Conservation (phyloP, 768 basidiomycete species). For the Phanerochaete carnosa region DNA sequence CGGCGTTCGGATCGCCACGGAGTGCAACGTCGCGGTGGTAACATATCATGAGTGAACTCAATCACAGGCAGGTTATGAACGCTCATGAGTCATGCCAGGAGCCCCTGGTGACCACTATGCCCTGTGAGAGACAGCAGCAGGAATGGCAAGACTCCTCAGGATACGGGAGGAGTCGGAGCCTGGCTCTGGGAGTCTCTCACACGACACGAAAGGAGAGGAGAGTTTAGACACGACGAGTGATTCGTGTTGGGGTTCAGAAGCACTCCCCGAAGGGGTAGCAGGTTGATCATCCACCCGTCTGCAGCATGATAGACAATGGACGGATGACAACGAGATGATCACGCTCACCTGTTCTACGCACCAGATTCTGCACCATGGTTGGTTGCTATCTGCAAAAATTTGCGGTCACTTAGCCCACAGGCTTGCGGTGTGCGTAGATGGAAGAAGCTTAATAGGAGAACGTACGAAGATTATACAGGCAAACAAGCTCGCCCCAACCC, state of each 20-base stretch:
- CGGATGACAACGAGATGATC: neutral
- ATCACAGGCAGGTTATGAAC: neutral
- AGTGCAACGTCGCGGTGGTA: neutral
- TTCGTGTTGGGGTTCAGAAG: neutral
- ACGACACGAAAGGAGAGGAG: neutral
- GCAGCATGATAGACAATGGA: neutral
- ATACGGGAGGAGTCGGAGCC: neutral
- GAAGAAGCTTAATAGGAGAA: neutral
- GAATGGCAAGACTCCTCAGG: neutral
- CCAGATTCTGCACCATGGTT: constrained; percentile 1
- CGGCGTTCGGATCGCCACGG: neutral
- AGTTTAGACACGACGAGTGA: too few species aligned
- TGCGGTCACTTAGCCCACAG: neutral
- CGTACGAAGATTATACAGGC: neutral
- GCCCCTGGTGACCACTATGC: neutral
- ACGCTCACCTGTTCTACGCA: constrained; percentile 3
- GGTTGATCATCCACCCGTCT: neutral
- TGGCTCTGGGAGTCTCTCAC: neutral
- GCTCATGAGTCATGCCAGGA: neutral
- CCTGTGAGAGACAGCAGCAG: neutral
- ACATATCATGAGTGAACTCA: neutral
- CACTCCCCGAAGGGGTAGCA: neutral
- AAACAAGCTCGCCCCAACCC: neutral
- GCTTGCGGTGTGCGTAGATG: neutral
- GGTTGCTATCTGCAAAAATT: neutral